Base-by-base conservation (phyloP, 495 filamentous ascomycete genomes). In the Amorphotheca resinae region DNA sequence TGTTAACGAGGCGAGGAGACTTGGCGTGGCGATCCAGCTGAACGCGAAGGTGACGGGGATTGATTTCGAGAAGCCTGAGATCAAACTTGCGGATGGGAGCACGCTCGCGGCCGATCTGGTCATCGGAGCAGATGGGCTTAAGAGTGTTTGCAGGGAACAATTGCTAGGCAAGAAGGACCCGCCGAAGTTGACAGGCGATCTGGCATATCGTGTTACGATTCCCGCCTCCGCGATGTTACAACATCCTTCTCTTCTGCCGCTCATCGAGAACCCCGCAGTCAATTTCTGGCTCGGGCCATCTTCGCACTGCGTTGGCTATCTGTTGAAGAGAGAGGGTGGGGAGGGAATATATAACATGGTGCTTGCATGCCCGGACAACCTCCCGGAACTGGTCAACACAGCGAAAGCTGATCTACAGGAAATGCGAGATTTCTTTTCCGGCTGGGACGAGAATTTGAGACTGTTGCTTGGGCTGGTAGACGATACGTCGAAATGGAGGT, bases 281-380 rank as follows among this genome's bases (percentile, higher is more conserved):
- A 72, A 79, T 40, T 78, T 76, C 47, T 82, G 79, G 78, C 48
- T 80, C 9, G 77, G 79, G 0, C 77, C 79, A 0, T 63, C 64
- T 5, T 62, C 70, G 4, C 79, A 84, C 59, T 75, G 64, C 1
- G 79, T 82, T 1, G 70, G 67, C 9, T 84, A 82, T 49, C 68
- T 73, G 3, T 44, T 84, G 6, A 63, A 71, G 5, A n/a, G n/a
- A n/a, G n/a, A n/a, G n/a, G 25, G 11, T 28, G 71, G 68, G 1
- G 77, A 77, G 0, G 50, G 65, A n/a, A 62, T 79, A 59, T 76
- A 72, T 46, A 84, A 84, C 48, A 67, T 82, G 39, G 79, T 83
- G 1, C 54, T 84, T 3, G 50, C 83, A 9, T 72, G 74, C 17
- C 81, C 79, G 0, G 80, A 86, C 53, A 71, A 79, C 49, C 59